These are phyloP conservation scores for Rhytidhysteron rufulum DNA, from an alignment of 2,329 filamentous ascomycete species.

Conservation along the genomic window DNA sequence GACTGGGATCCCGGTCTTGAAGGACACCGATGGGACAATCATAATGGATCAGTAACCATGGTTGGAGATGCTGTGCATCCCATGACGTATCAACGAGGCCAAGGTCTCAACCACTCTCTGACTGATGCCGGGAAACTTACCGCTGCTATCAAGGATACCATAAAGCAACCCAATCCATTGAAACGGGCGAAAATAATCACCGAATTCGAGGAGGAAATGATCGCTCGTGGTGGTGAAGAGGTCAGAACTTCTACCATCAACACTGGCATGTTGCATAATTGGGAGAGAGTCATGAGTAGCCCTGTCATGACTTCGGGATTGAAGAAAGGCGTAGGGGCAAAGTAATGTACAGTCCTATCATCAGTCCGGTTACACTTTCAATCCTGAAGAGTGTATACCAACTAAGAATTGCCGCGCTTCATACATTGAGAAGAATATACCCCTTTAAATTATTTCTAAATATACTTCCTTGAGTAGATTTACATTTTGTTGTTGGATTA, in stretches of 20 bases:
- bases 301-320: conserved; percentile 31
- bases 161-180: conserved; percentile 17
- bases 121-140: conserved; percentile 41
- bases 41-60: conserved; percentile 32
- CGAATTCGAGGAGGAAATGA: conserved; percentile 45
- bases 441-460: no score
- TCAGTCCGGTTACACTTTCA: no score
- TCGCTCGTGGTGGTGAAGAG: conserved; percentile 28
- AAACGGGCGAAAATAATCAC: conserved; percentile 28
- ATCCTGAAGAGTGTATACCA: no score
- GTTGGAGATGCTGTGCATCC: conserved; percentile 40
- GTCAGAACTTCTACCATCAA: conserved; percentile 30
- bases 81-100: conserved; percentile 45
- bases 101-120: conserved; percentile 48
- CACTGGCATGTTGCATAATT: conserved; percentile 33
- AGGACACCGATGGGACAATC: conserved; percentile 30
- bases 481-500: no score
- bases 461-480: no score
- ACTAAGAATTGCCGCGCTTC: no score
- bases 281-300: conserved; percentile 31
- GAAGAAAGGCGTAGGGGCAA: conserved; percentile 12
- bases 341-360: no score
- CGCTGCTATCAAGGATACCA: conserved; percentile 24
- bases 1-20: conserved; percentile 32
- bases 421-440: no score